Evolutionary conservation across 2,329 filamentous ascomycete genomes (phyloP).

Genomic region (Beauveria sp.): DNA sequence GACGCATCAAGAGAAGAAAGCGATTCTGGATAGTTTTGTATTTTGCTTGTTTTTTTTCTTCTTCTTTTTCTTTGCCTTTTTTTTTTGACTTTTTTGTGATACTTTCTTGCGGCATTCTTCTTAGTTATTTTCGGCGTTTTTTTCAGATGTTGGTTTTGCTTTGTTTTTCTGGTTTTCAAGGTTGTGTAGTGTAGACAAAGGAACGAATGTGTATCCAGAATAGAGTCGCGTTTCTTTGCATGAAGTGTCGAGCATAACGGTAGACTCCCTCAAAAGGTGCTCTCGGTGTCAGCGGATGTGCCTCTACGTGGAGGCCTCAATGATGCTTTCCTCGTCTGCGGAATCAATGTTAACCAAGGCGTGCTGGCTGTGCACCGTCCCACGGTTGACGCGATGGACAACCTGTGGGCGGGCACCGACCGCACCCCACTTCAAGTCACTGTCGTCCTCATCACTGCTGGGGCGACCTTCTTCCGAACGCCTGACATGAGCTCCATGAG

Average conservation of each 20-base stretch:
- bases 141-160: neutral
- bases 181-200: neutral
- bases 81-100: neutral
- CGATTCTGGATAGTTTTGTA: neutral
- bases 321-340: slow-evolving; percentile 21
- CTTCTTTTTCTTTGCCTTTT: neutral
- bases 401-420: slow-evolving; percentile 44
- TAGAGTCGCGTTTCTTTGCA: neutral
- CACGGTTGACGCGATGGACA: slow-evolving; percentile 43
- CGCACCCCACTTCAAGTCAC: slow-evolving; percentile 44
- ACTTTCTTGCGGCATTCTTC: neutral
- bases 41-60: neutral
- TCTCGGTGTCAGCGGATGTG: neutral
- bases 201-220: neutral
- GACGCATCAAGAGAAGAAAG: neutral
- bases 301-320: neutral
- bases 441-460: slow-evolving; percentile 52
- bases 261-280: neutral
- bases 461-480: slow-evolving; percentile 44
- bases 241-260: neutral
- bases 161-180: neutral
- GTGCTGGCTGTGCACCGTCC: slow-evolving; percentile 44
- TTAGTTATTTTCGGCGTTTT: neutral
- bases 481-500: slow-evolving; percentile 25
- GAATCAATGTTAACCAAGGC: slow-evolving; percentile 39